A percentile compares a stretch with the other conserved stretches of the same genome.
Conservation (phyloP, 371 early-diverging fungal genomes). For the Mucor lusitanicus region DNA sequence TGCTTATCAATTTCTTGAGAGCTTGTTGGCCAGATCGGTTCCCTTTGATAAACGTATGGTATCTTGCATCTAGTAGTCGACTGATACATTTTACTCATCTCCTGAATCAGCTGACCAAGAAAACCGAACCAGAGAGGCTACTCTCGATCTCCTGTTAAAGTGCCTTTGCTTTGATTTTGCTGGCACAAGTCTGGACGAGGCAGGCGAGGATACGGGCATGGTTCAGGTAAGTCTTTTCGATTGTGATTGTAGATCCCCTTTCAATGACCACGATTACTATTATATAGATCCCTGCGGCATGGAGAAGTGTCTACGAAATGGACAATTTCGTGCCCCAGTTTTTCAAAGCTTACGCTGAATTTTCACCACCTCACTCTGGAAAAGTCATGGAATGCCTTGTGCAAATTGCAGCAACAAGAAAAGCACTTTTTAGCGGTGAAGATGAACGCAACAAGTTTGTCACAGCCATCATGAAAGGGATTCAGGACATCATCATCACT, state of each 20-base stretch:
- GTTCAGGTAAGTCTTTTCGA: conserved; percentile 57
- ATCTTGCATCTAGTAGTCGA: not conserved
- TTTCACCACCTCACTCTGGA: conserved; percentile 40
- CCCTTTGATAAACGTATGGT: conserved; percentile 42
- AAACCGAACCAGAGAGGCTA: conserved; percentile 51
- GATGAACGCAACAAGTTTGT: conserved; percentile 63
- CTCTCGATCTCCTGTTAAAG: conserved; percentile 64
- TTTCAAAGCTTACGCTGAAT: conserved; percentile 65
- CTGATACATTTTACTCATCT: not conserved
- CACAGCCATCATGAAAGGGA: conserved; percentile 65
- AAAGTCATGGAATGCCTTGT: conserved; percentile 81
- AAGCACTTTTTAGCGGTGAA: conserved; percentile 77
- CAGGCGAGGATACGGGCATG: conserved; percentile 76
- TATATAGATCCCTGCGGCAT: conserved; percentile 73
- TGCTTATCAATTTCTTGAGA: conserved; percentile 57
- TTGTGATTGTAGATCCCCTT: too few relatives aligned
- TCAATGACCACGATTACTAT: too few relatives aligned
- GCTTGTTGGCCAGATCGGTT: conserved; percentile 34
- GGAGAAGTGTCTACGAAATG: conserved; percentile 68
- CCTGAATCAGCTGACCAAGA: conserved; percentile 37
- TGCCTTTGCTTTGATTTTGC: conserved; percentile 85
- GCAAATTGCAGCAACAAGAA: conserved; percentile 73
- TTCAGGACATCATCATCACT: conserved; percentile 56
- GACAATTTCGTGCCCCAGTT: conserved; percentile 60
- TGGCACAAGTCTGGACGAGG: conserved; percentile 81